These are phyloP conservation scores for Aurinia saxatilis DNA, from an alignment of 345 rosid genomes.

Conservation along the genomic window DNA sequence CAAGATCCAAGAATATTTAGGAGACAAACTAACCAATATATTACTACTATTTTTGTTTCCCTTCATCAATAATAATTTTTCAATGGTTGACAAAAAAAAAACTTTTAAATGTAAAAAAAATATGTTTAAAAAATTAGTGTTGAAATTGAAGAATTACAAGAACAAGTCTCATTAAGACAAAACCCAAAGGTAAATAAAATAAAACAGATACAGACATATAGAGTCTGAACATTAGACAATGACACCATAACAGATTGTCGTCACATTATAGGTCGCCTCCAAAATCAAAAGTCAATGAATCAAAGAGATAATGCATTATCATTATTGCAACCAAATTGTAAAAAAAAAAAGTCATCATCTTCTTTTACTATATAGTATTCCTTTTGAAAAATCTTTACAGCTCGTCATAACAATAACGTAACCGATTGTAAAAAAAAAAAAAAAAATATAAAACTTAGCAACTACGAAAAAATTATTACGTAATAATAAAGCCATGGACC, in stretches of 20 bases:
- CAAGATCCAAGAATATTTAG: slow-evolving; percentile 1
- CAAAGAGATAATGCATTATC: no score
- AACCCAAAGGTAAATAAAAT: background rate
- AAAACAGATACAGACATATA: background rate
- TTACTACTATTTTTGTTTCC: background rate
- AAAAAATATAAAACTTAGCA: slow-evolving; percentile 12
- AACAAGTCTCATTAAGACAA: background rate
- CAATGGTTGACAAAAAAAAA: background rate
- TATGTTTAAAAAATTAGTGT: no score
- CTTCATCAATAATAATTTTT: background rate
- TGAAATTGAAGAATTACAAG: background rate
- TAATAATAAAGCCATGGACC: background rate
- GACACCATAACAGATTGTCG: slow-evolving; percentile 5
- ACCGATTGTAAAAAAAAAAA: background rate
- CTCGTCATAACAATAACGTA: slow-evolving; percentile 10
- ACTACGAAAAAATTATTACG: slow-evolving; percentile 10
- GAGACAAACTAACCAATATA: background rate
- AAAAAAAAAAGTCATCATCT: background rate
- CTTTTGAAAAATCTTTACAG: background rate
- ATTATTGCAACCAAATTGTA: background rate
- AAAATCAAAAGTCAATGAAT: slow-evolving; percentile 1
- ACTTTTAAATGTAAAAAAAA: background rate
- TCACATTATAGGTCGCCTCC: no score
- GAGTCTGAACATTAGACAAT: background rate
- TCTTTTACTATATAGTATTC: background rate